Conservation (phyloP, 352 stramenopile species). For the Phytophthora tentaculata region DNA sequence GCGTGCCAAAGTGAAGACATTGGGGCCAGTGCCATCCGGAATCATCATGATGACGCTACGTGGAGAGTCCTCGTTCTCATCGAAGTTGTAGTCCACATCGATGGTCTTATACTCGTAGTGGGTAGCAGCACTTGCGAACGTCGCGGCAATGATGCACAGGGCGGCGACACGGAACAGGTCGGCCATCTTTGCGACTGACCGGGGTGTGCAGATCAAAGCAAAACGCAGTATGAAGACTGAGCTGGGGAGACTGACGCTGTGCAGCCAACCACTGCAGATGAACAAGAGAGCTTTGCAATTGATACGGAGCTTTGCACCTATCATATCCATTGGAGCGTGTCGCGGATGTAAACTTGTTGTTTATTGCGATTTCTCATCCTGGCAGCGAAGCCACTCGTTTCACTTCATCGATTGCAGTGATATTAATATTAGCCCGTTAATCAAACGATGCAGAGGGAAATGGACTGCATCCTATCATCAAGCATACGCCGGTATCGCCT, state of each 20-base stretch:
- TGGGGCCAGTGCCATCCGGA: too few species aligned
- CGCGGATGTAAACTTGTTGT: slow-evolving; percentile 13
- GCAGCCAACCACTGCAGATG: slow-evolving; percentile 4
- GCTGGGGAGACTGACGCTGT: slow-evolving; percentile 1
- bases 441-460: neutral
- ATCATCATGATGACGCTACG: too few species aligned
- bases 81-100: too few species aligned
- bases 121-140: too few species aligned
- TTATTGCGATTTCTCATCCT: neutral
- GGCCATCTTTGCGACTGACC: slow-evolving; percentile 3
- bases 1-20: too few species aligned
- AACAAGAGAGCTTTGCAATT: slow-evolving; percentile 9
- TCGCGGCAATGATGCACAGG: too few species aligned
- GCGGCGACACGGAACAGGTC: neutral
- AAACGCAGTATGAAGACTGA: slow-evolving; percentile 16
- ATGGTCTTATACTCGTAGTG: too few species aligned
- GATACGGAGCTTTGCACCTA: slow-evolving; percentile 6
- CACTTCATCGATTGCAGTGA: too few species aligned
- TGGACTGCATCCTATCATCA: slow-evolving; percentile 23
- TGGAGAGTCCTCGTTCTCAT: too few species aligned
- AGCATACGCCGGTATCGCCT: slow-evolving; percentile 8
- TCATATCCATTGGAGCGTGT: slow-evolving; percentile 8
- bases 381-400: neutral
- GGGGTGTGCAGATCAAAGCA: slow-evolving; percentile 5
- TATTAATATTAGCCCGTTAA: neutral